phyloP scores from a whole-genome alignment of 805 yeast species.

The Barnettozyma pratensis region DNA sequence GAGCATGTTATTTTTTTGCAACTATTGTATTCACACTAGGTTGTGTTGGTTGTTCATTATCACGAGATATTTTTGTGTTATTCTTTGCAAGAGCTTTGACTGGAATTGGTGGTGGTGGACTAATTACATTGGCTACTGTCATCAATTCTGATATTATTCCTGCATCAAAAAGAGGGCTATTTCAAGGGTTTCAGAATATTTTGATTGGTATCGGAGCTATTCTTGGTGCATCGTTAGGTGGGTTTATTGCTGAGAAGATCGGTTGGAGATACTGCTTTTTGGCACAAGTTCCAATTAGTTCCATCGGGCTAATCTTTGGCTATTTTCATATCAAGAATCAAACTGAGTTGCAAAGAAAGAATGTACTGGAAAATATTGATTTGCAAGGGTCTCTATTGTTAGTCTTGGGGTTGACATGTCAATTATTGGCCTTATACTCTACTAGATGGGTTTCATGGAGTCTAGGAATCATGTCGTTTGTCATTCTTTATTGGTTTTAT shows the following conservation, averaged over 20 bases:
- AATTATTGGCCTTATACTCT: slow-evolving; percentile 25
- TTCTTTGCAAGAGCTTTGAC: slow-evolving; percentile 33
- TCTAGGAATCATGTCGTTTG: slow-evolving; percentile 12
- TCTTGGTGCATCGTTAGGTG: slow-evolving; percentile 36
- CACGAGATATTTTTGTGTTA: slow-evolving; percentile 25
- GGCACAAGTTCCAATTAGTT: slow-evolving; percentile 31
- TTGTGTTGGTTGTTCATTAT: slow-evolving; percentile 32
- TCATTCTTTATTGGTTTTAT: slow-evolving; percentile 14
- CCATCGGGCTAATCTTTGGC: slow-evolving; percentile 26
- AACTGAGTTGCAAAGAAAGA: slow-evolving; percentile 17
- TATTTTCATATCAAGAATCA: slow-evolving; percentile 27
- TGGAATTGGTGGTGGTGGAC: slow-evolving; percentile 40
- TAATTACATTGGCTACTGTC: slow-evolving; percentile 33
- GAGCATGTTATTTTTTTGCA: slow-evolving; percentile 32
- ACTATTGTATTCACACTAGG: slow-evolving; percentile 30
- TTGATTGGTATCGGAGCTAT: slow-evolving; percentile 33
- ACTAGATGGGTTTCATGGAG: slow-evolving; percentile 9
- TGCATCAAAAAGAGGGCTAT: slow-evolving; percentile 32
- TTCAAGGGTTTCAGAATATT: slow-evolving; percentile 36
- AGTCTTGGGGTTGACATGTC: slow-evolving; percentile 29
- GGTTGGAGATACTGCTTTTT: slow-evolving; percentile 40
- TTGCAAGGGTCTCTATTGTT: slow-evolving; percentile 29
- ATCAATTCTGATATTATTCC: slow-evolving; percentile 35
- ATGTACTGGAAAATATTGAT: slow-evolving; percentile 27
- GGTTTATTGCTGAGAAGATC: slow-evolving; percentile 27